Evolutionary conservation across 2,329 filamentous ascomycete genomes (phyloP).

Genomic region (Aspergillus sp.): DNA sequence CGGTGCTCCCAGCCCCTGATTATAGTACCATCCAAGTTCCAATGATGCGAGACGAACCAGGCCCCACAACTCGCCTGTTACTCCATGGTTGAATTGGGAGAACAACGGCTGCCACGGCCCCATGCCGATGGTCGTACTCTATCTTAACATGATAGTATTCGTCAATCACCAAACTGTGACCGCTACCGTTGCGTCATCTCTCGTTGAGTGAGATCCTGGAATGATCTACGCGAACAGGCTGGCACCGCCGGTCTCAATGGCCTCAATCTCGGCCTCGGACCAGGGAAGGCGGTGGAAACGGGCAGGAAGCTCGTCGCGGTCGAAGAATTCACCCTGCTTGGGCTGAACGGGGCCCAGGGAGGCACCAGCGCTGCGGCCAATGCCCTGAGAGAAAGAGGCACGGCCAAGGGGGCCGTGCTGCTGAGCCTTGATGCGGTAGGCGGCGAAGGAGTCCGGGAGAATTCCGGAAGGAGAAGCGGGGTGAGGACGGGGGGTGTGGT

Average conservation of each 20-base stretch:
- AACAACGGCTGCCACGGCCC: slow-evolving; percentile 7
- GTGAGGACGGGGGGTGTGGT: slow-evolving; percentile 61
- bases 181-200: slow-evolving; percentile 22
- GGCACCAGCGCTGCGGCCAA: slow-evolving; percentile 66
- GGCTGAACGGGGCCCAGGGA: slow-evolving; percentile 73
- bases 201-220: slow-evolving; percentile 8
- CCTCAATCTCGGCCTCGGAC: slow-evolving; percentile 85
- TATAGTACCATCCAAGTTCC: slow-evolving; percentile 11
- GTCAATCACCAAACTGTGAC: slow-evolving; percentile 10
- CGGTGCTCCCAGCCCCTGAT: neutral
- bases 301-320: slow-evolving; percentile 80
- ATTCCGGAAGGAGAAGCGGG: slow-evolving; percentile 58
- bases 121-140: neutral
- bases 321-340: slow-evolving; percentile 76
- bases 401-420: slow-evolving; percentile 63
- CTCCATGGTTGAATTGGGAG: slow-evolving; percentile 6
- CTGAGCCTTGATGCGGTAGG: slow-evolving; percentile 64
- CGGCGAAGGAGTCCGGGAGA: slow-evolving; percentile 63
- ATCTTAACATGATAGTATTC: neutral
- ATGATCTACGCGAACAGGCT: slow-evolving; percentile 56
- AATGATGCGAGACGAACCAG: slow-evolving; percentile 3
- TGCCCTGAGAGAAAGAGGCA: slow-evolving; percentile 41
- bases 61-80: slow-evolving; percentile 8
- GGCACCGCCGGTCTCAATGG: slow-evolving; percentile 90
- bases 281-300: slow-evolving; percentile 78